Evolutionary conservation across 75 land plant genomes (phyloP).

Genomic region (Cryptomeria japonica): DNA sequence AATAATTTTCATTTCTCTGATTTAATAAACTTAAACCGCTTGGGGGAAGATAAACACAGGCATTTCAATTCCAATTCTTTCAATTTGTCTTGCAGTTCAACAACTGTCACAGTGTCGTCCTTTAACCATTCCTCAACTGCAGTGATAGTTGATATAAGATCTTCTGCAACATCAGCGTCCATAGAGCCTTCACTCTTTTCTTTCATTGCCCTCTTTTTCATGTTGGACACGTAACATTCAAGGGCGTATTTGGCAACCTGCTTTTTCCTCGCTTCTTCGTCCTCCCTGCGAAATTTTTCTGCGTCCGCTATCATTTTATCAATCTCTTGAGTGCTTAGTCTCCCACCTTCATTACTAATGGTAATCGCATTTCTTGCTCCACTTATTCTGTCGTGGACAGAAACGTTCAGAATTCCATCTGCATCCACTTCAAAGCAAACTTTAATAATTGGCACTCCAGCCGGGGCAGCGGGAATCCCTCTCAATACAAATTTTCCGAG

Average conservation of each 20-base stretch:
- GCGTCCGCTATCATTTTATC: not conserved
- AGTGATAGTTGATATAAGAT: not conserved
- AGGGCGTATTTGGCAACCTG: not conserved
- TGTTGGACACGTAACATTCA: not conserved
- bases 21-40: too few species aligned
- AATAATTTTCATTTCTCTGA: too few species aligned
- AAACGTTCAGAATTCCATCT: slow-evolving; percentile 25
- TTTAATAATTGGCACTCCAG: not conserved
- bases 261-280: not conserved
- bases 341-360: not conserved
- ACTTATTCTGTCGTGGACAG: not conserved
- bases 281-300: not conserved
- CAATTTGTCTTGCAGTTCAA: not conserved
- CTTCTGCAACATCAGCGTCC: not conserved
- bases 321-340: not conserved
- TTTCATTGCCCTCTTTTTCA: not conserved
- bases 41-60: too few species aligned
- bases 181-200: not conserved
- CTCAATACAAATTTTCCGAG: slow-evolving; percentile 10
- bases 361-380: not conserved
- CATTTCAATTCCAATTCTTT: not conserved
- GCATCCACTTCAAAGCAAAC: slow-evolving; percentile 21
- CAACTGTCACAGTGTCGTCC: not conserved
- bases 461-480: not conserved
- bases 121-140: not conserved